Base-by-base conservation (phyloP, 2,329 filamentous ascomycete genomes). In the Sclerotinia glacialis region DNA sequence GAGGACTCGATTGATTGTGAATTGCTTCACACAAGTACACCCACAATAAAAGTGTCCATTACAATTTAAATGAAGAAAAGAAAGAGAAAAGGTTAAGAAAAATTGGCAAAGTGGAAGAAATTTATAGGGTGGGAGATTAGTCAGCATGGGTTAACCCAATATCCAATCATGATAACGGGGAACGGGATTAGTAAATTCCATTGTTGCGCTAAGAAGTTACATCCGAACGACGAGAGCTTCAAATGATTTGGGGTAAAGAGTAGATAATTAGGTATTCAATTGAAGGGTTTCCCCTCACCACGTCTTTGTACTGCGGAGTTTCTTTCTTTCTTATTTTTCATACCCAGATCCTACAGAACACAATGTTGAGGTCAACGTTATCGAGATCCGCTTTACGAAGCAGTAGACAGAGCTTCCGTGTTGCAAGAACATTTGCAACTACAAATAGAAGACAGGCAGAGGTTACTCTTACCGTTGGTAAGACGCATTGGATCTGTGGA, bases 391-490 rank as follows among this genome's bases (percentile, higher is more conserved):
- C 86, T 81, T 85, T 85, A 83, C 85, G 86, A 84, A 83, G 83
- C 75, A 81, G 84, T 80, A 83, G 82, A 78, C 83, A 82, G 77
- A 81, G 81, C 77, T 81, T 80, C 78, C 81, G 80, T 78, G 86
- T 86, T 80, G 86, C 87, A 79, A 88, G 93, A 82, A 83, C 90
- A 76, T 97, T 99, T 83, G 86, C 90, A 80, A 90, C 89, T 76
- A 93, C 91, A 73, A 81, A 86, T 77, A 86, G 85, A 80, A 87
- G 92, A 79, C 86, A 86, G 75, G 94, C 93, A 74, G 93, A 98
- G 84, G 93, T 99, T 77, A 93, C 97, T 86, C 87, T 99, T 80
- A 99, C 94, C 77, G 88, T 97, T 84, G 92, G 92, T 96, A 81
- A 77, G 86, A 80, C 73, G 75, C 76, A 77, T 76, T 73, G 71